phyloP scores from a whole-genome alignment of 768 basidiomycete species.

The Russula ochroleuca region DNA sequence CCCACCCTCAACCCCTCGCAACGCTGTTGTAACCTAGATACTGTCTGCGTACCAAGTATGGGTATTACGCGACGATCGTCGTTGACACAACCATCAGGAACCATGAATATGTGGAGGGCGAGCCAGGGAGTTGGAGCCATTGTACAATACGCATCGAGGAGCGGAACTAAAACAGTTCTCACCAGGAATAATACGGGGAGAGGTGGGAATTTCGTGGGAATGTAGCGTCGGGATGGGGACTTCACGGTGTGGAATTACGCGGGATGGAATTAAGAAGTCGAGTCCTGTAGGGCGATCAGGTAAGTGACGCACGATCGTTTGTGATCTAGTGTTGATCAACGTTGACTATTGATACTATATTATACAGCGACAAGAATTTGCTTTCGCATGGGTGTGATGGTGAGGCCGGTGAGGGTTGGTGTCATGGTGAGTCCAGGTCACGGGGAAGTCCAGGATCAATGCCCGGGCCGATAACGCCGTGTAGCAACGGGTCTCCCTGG shows the following conservation, averaged over 20 bases:
- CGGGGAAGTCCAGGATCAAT: no score
- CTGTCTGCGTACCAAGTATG: not conserved
- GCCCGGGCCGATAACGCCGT: slow-evolving; percentile 7
- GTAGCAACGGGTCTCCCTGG: not conserved
- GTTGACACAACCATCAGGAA: not conserved
- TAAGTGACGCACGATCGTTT: not conserved
- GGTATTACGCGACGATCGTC: not conserved
- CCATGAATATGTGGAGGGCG: not conserved
- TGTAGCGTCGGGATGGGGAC: not conserved
- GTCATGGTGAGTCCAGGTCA: no score
- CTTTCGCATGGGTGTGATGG: not conserved
- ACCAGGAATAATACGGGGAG: not conserved
- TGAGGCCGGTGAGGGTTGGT: no score
- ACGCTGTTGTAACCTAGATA: not conserved
- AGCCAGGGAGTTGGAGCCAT: not conserved
- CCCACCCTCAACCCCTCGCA: not conserved
- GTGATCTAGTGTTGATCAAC: not conserved
- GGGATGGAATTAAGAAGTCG: not conserved
- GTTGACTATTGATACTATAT: not conserved
- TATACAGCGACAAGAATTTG: not conserved
- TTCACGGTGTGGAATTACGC: not conserved
- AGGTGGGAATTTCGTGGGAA: no score
- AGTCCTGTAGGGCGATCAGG: not conserved
- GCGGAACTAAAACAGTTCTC: not conserved
- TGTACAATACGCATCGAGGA: not conserved